A percentile compares a stretch with the other conserved stretches of the same genome.
These are phyloP conservation scores for Xanthoconium separans DNA, from an alignment of 1,284 basidiomycete species.

Conservation along the genomic window DNA sequence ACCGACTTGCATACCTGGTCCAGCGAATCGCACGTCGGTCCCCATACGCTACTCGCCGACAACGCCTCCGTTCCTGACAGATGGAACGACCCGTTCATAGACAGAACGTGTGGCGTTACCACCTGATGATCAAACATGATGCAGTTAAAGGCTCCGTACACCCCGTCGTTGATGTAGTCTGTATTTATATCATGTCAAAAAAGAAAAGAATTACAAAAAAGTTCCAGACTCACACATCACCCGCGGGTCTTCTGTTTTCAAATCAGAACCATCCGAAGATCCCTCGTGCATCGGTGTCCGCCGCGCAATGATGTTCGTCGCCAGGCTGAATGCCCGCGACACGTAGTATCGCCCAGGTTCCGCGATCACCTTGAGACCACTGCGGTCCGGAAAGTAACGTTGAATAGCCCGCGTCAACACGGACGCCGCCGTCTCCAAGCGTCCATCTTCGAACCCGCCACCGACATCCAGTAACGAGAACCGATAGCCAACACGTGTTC, in stretches of 20 bases:
- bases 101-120: conserved; percentile 81
- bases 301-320: conserved; percentile 92
- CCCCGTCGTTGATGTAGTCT: conserved; percentile 98
- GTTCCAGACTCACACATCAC: conserved; percentile 74
- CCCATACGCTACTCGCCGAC: conserved; percentile 63
- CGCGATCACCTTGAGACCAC: conserved; percentile 82
- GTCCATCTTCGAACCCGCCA: conserved; percentile 92
- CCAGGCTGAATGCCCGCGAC: conserved; percentile 89
- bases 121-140: conserved; percentile 93
- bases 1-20: conserved; percentile 74
- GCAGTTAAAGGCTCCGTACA: conserved; percentile 98
- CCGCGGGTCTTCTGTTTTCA: conserved; percentile 51
- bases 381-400: conserved; percentile 82
- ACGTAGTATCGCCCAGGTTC: conserved; percentile 98
- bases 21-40: conserved; percentile 88
- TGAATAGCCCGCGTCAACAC: conserved; percentile 77
- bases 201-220: conserved; percentile 1
- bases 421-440: conserved; percentile 81
- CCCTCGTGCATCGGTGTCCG: conserved; percentile 53
- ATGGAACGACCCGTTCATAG: conserved; percentile 54
- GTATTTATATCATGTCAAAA: conserved; percentile 14
- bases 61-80: conserved; percentile 46
- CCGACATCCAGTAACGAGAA: conserved; percentile 92
- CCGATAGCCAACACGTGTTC: conserved; percentile 74
- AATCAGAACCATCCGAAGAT: neutral